Percentiles rank a stretch among this genome's conserved stretches.
Evolutionary conservation across 2,329 filamentous ascomycete species (phyloP).

Genomic region (Fusarium anthophilum): DNA sequence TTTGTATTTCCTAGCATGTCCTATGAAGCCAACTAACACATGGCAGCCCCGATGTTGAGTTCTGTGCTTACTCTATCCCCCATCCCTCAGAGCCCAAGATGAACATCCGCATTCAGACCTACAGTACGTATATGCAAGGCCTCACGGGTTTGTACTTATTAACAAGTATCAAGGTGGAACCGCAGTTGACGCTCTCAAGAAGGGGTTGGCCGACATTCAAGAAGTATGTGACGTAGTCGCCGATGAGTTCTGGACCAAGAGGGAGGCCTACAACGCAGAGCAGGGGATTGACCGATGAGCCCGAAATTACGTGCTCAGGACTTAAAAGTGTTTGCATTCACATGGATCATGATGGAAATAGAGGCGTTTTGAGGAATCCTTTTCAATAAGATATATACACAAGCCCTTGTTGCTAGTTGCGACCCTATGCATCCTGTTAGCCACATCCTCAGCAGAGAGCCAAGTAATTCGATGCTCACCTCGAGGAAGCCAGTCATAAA

Average conservation of each 20-base stretch:
- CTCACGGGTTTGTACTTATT: background rate
- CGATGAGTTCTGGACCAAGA: slow-evolving; percentile 82
- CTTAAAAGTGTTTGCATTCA: slow-evolving; percentile 33
- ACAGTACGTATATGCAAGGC: slow-evolving; percentile 68
- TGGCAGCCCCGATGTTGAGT: slow-evolving; percentile 89
- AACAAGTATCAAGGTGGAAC: slow-evolving; percentile 69
- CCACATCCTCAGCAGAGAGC: background rate
- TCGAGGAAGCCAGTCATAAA: slow-evolving; percentile 97
- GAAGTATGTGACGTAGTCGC: slow-evolving; percentile 92
- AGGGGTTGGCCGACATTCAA: slow-evolving; percentile 88
- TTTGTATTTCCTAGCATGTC: slow-evolving; percentile 55
- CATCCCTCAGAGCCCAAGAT: slow-evolving; percentile 96
- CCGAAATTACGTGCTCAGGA: background rate
- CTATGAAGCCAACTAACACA: background rate
- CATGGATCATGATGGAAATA: slow-evolving; percentile 40
- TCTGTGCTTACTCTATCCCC: slow-evolving; percentile 97
- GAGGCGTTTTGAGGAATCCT: slow-evolving; percentile 47
- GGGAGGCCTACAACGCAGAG: slow-evolving; percentile 48
- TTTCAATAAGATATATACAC: slow-evolving; percentile 51
- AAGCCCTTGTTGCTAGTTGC: slow-evolving; percentile 58
- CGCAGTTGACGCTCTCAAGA: slow-evolving; percentile 86
- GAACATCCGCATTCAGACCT: slow-evolving; percentile 97
- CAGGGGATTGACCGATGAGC: slow-evolving; percentile 47
- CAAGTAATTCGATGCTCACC: slow-evolving; percentile 62
- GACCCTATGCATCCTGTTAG: slow-evolving; percentile 55